phyloP scores from a whole-genome alignment of 179 eudicot genomes.

The Heliamphora pulchella region DNA sequence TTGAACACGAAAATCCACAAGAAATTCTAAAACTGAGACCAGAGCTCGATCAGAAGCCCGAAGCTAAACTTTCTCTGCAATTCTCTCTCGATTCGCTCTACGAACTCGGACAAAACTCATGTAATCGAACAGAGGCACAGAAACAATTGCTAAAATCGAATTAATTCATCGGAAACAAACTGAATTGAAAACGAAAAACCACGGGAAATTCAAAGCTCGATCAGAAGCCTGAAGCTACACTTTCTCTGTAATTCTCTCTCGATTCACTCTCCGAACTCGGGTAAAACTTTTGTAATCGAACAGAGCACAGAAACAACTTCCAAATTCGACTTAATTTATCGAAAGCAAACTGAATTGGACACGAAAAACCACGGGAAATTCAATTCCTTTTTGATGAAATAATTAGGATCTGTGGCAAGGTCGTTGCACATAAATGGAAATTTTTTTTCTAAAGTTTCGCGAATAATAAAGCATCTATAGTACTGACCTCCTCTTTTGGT shows the following conservation, averaged over 20 bases:
- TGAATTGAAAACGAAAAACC: not conserved
- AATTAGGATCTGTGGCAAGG: constrained; percentile 10
- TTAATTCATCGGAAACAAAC: not conserved
- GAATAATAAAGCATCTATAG: not conserved
- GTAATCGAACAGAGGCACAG: not conserved
- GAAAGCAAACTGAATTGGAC: not conserved
- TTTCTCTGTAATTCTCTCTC: not conserved
- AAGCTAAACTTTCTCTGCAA: not conserved
- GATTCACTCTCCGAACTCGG: not conserved
- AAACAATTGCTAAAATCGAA: not conserved
- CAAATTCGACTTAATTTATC: not conserved
- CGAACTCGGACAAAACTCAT: not conserved
- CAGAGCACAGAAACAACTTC: not conserved
- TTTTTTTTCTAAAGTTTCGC: too few species aligned
- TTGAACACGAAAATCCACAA: too few species aligned
- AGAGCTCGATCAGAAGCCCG: not conserved
- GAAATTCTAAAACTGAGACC: not conserved
- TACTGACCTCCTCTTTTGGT: not conserved
- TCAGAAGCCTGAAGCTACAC: not conserved
- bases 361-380: not conserved
- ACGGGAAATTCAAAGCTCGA: not conserved
- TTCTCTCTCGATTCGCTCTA: not conserved
- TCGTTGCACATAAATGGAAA: not conserved
- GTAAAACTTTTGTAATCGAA: not conserved
- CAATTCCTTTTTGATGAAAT: not conserved